Base-by-base conservation (phyloP, 208 protist genomes). In the Trypanosoma cruzi region DNA sequence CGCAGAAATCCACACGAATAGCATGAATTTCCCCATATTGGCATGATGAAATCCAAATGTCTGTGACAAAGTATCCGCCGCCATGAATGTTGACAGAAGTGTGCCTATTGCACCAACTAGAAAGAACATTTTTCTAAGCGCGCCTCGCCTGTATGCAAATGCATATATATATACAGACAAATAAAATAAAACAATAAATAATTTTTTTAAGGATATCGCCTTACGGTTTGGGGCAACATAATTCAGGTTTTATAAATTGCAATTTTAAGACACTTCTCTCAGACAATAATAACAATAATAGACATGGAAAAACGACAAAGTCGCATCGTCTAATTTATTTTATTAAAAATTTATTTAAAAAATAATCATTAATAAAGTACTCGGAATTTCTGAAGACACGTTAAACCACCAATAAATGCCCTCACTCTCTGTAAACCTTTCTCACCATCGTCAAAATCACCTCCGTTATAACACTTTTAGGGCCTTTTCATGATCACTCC, bases 51-150 rank as follows among this genome's bases (percentile, higher is more conserved):
- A 20, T 50, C 48, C 48, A 58, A 77, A 81, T 22, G 84, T 66
- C 44, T 83, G 72, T 20, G 70, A 68, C 40, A 82, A 67, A 4
- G 88, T 84, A 64, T 93, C 88, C 24, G 83, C 85, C 13, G 76
- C 73, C 84, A 93, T 89, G 60, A 93, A 93, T 24, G 85, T 80
- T 36, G 85, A 90, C 56, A 64, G 65, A 29, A 90, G 72, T n/a
- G 88, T 93, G 13, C 68, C 69, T 72, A 37, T 53, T 26, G 56
- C 56, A 50, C 40, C 63, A 66, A 80, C 29, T 37, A 71, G 44
- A 63, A 36, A n/a, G 4, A 81, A 34, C 75, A 81, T 81, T 56
- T 14, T 42, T 20, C 28, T 54, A 49, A 58, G 14, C n/a, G 18
- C 56, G 68, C 44, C 10, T 50, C 31, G 28, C 20, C 48, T 55